Evolutionary conservation across 306 rosid species (phyloP).

Genomic region (Dryas drummondii): DNA sequence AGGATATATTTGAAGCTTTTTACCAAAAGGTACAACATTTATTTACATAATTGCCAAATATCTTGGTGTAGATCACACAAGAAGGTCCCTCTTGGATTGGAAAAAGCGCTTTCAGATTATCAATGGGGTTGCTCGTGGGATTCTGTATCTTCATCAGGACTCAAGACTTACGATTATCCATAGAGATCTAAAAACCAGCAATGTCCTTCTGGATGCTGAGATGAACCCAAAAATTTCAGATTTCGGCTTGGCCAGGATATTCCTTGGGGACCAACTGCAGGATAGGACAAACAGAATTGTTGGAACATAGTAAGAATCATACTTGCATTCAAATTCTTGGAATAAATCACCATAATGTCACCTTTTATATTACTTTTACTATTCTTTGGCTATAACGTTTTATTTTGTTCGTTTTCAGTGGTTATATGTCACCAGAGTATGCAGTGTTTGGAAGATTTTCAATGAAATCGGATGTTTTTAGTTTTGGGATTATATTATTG

Average conservation of each 20-base stretch:
- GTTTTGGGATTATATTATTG: constrained; percentile 53
- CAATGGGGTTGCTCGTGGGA: no score
- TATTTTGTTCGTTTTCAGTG: constrained; percentile 24
- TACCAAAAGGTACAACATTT: no score
- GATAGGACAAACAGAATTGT: constrained; percentile 47
- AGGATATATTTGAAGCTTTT: no score
- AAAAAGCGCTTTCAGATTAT: no score
- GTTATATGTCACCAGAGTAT: constrained; percentile 66
- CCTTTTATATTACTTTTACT: not conserved
- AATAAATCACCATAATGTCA: not conserved
- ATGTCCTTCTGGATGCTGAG: constrained; percentile 44
- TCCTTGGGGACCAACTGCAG: constrained; percentile 43
- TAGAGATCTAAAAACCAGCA: no score
- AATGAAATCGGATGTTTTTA: constrained; percentile 42
- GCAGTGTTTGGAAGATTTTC: constrained; percentile 59
- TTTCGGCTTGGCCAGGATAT: constrained; percentile 69
- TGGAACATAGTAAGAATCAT: constrained; percentile 59
- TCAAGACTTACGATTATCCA: no score
- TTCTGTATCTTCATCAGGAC: no score
- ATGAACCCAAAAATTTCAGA: constrained; percentile 64
- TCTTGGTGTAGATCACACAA: no score
- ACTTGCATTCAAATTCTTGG: not conserved
- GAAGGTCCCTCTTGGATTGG: no score
- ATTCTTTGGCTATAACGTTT: not conserved
- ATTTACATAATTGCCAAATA: no score